Conservation (phyloP, 306 rosid species). For the Echinosophora koreensis region DNA sequence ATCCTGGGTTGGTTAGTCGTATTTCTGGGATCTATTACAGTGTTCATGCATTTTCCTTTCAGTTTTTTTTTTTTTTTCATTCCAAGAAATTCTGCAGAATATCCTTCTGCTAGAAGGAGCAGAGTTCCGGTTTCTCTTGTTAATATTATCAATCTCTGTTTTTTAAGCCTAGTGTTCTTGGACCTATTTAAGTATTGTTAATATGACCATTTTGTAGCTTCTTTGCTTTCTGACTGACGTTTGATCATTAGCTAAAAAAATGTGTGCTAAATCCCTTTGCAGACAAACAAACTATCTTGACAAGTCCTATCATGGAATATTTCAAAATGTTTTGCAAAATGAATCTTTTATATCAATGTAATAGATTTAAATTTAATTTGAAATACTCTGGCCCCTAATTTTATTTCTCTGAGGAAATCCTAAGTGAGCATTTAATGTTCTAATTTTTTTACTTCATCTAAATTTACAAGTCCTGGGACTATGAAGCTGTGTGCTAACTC, state of each 20-base stretch:
- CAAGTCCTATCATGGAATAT: conserved; percentile 17
- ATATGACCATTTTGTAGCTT: conserved; percentile 18
- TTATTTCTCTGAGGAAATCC: conserved; percentile 13
- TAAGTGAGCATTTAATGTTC: background rate
- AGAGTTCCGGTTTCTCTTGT: too few relatives aligned
- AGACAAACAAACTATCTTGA: conserved; percentile 13
- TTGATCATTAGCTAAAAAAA: conserved; percentile 32
- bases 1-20: background rate
- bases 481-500: conserved; percentile 27
- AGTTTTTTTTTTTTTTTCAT: too few relatives aligned
- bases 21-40: background rate
- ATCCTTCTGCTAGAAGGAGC: too few relatives aligned
- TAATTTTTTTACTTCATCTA: background rate
- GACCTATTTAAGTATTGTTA: conserved; percentile 8
- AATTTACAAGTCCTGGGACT: conserved; percentile 1
- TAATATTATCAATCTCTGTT: too few relatives aligned
- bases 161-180: conserved; percentile 9
- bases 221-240: conserved; percentile 17
- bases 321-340: conserved; percentile 25
- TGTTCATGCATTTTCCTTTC: background rate
- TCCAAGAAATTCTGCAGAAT: too few relatives aligned
- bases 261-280: conserved; percentile 18
- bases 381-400: conserved; percentile 14
- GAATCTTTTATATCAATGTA: conserved; percentile 31
- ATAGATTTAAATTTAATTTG: conserved; percentile 32